Evolutionary conservation across 345 rosid genomes (phyloP).

Genomic region (Gossypium arboreum): DNA sequence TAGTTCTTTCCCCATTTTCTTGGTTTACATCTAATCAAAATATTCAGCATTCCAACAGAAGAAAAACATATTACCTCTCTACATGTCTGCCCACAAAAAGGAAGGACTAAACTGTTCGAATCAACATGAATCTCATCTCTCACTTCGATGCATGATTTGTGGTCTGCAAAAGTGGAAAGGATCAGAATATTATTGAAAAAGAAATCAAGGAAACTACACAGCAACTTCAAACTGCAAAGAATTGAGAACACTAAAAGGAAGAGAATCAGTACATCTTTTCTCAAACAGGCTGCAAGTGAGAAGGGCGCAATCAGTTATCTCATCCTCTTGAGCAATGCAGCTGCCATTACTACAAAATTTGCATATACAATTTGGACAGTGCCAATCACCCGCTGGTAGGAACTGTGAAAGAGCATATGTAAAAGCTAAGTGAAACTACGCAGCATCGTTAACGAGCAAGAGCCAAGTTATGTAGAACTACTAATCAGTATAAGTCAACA

Average conservation of each 20-base stretch:
- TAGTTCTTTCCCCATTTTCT: background rate
- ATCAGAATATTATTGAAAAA: conserved; percentile 17
- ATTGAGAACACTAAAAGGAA: conserved; percentile 13
- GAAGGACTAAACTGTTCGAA: conserved; percentile 29
- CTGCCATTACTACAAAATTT: conserved; percentile 66
- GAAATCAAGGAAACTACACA: background rate
- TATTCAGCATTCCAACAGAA: background rate
- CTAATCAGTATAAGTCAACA: background rate
- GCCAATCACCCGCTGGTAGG: conserved; percentile 90
- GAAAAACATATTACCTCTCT: conserved; percentile 47
- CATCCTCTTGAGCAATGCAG: conserved; percentile 33
- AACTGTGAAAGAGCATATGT: conserved; percentile 40
- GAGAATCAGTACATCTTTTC: conserved; percentile 60
- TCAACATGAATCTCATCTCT: conserved; percentile 38
- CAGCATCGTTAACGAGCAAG: background rate
- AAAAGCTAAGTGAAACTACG: background rate
- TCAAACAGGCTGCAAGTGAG: conserved; percentile 67
- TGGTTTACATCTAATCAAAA: background rate
- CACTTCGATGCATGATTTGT: conserved; percentile 56
- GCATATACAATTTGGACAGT: conserved; percentile 90
- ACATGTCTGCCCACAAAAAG: conserved; percentile 77
- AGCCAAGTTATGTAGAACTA: background rate
- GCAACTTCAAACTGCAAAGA: conserved; percentile 11
- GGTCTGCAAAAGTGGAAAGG: conserved; percentile 47
- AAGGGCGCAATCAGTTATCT: conserved; percentile 19